Percentiles rank a stretch among this genome's conserved stretches.
Evolutionary conservation across 2,329 filamentous ascomycete genomes (phyloP).

Genomic region (Verticillium albo-atrum): DNA sequence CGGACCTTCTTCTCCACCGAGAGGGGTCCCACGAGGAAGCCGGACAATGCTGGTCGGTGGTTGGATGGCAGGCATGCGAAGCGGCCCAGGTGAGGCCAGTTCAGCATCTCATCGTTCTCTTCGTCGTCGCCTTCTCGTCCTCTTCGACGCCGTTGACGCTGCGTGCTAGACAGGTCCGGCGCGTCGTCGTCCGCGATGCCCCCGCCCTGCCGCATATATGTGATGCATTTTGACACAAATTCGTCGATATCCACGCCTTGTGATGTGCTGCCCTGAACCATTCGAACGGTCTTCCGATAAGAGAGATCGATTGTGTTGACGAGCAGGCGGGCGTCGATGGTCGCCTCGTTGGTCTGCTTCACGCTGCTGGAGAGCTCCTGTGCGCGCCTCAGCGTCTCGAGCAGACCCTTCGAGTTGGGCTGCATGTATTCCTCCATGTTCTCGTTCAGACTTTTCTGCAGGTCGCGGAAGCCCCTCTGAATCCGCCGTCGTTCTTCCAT

Average conservation of each 20-base stretch:
- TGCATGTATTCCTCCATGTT: conserved; percentile 70
- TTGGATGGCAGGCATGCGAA: conserved; percentile 71
- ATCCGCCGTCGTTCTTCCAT: conserved; percentile 67
- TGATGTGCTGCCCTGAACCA: conserved; percentile 67
- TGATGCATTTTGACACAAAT: conserved; percentile 85
- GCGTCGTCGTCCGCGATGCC: conserved; percentile 48
- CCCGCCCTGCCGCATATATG: conserved; percentile 72
- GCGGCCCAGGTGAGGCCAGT: conserved; percentile 81
- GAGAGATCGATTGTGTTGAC: conserved; percentile 77
- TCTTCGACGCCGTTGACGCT: conserved; percentile 38
- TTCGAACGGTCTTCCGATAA: conserved; percentile 69
- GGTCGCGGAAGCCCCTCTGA: conserved; percentile 64
- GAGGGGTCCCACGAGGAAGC: conserved; percentile 83
- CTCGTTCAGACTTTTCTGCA: conserved; percentile 58
- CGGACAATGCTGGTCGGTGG: conserved; percentile 69
- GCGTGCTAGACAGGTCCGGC: conserved; percentile 45
- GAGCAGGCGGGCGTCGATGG: conserved; percentile 82
- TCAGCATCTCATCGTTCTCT: conserved; percentile 71
- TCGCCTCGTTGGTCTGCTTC: conserved; percentile 85
- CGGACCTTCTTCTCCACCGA: conserved; percentile 83
- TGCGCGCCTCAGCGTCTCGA: conserved; percentile 60
- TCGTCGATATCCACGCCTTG: conserved; percentile 85
- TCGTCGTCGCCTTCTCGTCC: conserved; percentile 52
- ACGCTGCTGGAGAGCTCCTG: conserved; percentile 64
- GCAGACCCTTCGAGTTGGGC: conserved; percentile 59